Conservation (phyloP, 805 yeast species). For the Tanozyma kutaoensis region DNA sequence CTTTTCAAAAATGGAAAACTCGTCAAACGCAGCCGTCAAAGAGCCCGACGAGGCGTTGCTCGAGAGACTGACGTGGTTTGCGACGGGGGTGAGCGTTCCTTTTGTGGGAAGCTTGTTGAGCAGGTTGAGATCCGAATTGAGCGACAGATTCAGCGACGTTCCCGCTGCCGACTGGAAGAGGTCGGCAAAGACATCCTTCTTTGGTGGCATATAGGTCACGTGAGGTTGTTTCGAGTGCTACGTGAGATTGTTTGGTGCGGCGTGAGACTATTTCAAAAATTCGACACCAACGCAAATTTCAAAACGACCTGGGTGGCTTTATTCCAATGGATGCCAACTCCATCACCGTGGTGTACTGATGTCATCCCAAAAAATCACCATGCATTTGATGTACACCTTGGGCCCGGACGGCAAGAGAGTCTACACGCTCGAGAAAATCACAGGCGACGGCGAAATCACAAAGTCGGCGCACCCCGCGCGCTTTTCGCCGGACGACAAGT, state of each 20-base stretch:
- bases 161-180: slow-evolving; percentile 20
- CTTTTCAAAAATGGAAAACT: neutral
- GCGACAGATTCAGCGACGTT: slow-evolving; percentile 3
- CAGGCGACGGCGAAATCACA: slow-evolving; percentile 86
- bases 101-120: too few species aligned
- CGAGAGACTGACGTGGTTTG: too few species aligned
- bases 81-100: too few species aligned
- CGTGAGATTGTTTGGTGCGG: too few species aligned
- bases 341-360: too few species aligned
- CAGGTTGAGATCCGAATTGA: slow-evolving; percentile 5
- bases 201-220: slow-evolving; percentile 10
- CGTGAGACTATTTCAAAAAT: neutral
- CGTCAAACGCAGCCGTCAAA: too few species aligned
- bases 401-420: slow-evolving; percentile 92
- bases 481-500: slow-evolving; percentile 98
- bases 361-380: slow-evolving; percentile 16
- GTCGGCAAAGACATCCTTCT: slow-evolving; percentile 32
- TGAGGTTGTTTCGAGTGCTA: too few species aligned
- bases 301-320: neutral
- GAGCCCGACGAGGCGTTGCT: too few species aligned
- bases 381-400: slow-evolving; percentile 98
- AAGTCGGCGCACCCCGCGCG: slow-evolving; percentile 99
- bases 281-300: neutral
- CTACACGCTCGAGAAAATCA: slow-evolving; percentile 77
- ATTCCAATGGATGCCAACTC: too few species aligned